Evolutionary conservation across 2,329 filamentous ascomycete species (phyloP), one percentile per base, ranked within the genome.

Genomic region (Shiraia sp.): DNA sequence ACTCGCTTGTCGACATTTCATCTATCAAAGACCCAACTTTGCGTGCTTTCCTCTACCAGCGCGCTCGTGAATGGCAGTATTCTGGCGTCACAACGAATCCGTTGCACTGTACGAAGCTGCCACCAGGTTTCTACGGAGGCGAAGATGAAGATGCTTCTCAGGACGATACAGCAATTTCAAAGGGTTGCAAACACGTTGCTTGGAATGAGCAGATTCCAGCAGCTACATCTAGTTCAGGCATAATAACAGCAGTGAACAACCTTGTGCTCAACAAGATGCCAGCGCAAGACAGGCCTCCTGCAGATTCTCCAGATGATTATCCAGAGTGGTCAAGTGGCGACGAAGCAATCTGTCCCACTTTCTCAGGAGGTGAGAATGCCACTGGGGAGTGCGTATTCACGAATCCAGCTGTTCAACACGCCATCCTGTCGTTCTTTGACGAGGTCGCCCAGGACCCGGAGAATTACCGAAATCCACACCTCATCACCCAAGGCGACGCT

Each of bases 311-410:
- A 14, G 36, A 40, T 8, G 13, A 25, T n/a, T 26, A 15, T 10
- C 17, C 33, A 10, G 44, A 47, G n/a, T 59, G 51, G 51, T 29
- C 40, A 10, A 47, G 27, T 2, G 43, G 40, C 10, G 38, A 38
- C 16, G 40, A 40, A 14, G 47, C 45, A 72, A 76, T 58, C 72
- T 67, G 60, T 26, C 58, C 61, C 3, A 59, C 83, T 47, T 86
- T 86, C 66, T 85, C 85, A n/a, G 79, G 84, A 2, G 85, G 85
- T 3, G 81, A 87, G 47, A 55, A 69, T 1, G 61, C 75, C 24
- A 75, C 82, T 57, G 71, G 72, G 6, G 88, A 95, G 64, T 73
- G 75, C 26, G 78, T 88, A 47, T 76, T 91, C 37, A 60, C 61
- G 1, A 22, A 58, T 14, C 72, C 85, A 10, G 65, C 63, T 9